A percentile compares a stretch with the other conserved stretches of the same genome.
Evolutionary conservation across 2,329 filamentous ascomycete genomes (phyloP).

Genomic region (Cladosporium oxysporum): DNA sequence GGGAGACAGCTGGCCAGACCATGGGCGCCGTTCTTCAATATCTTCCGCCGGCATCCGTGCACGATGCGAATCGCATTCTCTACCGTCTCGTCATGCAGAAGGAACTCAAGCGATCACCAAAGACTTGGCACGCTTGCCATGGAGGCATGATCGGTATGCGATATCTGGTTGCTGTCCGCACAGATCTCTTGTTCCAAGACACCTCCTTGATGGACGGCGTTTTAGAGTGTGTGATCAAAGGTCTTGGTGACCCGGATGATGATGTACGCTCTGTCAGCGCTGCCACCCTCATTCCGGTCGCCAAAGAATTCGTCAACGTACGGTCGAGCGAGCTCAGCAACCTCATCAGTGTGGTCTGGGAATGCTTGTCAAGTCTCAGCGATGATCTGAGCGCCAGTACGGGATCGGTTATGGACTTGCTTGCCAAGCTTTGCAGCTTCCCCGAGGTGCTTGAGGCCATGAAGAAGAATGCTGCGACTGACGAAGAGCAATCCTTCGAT

Average conservation of each 20-base stretch:
- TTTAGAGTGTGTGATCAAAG: constrained; percentile 90
- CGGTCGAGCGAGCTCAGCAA: constrained; percentile 74
- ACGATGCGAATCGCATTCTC: constrained; percentile 80
- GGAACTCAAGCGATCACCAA: constrained; percentile 70
- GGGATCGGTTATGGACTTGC: constrained; percentile 95
- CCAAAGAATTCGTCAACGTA: constrained; percentile 87
- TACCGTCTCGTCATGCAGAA: constrained; percentile 91
- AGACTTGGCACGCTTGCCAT: constrained; percentile 93
- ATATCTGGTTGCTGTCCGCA: constrained; percentile 92
- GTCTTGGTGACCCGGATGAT: constrained; percentile 85
- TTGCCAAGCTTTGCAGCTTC: constrained; percentile 94
- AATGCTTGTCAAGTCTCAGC: constrained; percentile 92
- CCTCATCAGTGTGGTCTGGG: constrained; percentile 94
- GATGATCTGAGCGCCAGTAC: constrained; percentile 97
- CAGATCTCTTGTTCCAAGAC: constrained; percentile 84
- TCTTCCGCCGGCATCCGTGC: constrained; percentile 74
- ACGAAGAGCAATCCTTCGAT: constrained; percentile 86
- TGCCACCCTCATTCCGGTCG: constrained; percentile 94
- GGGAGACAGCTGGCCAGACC: constrained; percentile 93
- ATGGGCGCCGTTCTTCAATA: constrained; percentile 86
- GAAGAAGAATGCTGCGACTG: constrained; percentile 81
- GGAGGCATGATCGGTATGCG: constrained; percentile 96
- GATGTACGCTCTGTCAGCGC: constrained; percentile 96
- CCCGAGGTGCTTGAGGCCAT: constrained; percentile 89
- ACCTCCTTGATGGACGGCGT: constrained; percentile 88